Base-by-base conservation (phyloP, 306 rosid species). In the Pyrus bretschneideri region DNA sequence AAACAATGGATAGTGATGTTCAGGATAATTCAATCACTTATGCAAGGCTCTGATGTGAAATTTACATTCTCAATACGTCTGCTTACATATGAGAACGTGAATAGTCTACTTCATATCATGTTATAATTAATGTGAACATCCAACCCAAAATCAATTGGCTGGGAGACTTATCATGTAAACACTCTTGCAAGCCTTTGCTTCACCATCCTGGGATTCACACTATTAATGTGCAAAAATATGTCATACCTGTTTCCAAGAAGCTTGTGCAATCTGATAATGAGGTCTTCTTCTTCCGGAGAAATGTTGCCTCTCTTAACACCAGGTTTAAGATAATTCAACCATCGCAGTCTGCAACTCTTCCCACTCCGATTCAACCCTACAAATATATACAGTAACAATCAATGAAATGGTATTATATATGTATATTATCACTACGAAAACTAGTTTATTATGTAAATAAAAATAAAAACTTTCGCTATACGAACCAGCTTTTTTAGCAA, bases 281-380 rank as follows among this genome's bases (percentile, higher is more conserved):
- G 85, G 21, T 81, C 85, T 38, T 81, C 85, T 72, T 81, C 85
- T 33, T 81, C 85, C 1, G 23, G 44, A 2, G 81, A 81, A 57
- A 81, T 66, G 75, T 76, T 77, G 1, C 81, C 81, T 81, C 79
- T 81, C 63, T 77, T 81, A 29, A 81, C 72, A 35, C 72, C 75
- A 7, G 85, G 85, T 38, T 74, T 57, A 4, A 81, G 85, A 70
- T 81, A 77, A 65, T 81, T 81, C 81, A 77, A 27, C 85, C 85
- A 81, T 3, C 85, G 75, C 2, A 81, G 79, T 44, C 85, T 73
- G 72, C 85, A 82, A 62, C 82, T 82, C 67, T 82, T 82, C 59
- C 85, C 85, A 22, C 72, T 77, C 65, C 85, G 51, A 25, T 68
- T 82, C 33, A 82, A 69, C 60, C 85, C 85, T 67, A 64, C 52